phyloP scores from a whole-genome alignment of 2,329 filamentous ascomycete species.

The Magnaporthiopsis poae region DNA sequence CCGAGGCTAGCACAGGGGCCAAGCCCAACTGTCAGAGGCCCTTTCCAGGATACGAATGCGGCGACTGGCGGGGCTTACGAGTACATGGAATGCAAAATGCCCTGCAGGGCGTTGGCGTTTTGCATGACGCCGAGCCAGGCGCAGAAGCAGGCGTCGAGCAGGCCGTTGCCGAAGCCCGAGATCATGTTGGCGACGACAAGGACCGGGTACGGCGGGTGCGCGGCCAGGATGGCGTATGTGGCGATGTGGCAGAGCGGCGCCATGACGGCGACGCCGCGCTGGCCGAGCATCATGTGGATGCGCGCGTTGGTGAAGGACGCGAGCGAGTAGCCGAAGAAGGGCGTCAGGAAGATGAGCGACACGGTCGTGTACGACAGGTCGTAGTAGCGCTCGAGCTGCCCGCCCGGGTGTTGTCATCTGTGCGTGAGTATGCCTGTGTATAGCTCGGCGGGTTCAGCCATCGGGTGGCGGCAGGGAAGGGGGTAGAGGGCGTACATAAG shows the following conservation, averaged over 20 bases:
- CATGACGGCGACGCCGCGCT: constrained; percentile 58
- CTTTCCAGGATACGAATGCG: background rate
- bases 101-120: constrained; percentile 41
- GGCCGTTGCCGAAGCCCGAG: constrained; percentile 61
- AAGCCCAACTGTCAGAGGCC: constrained; percentile 44
- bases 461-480: too few species aligned
- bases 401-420: background rate
- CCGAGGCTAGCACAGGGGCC: constrained; percentile 46
- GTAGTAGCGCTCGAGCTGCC: constrained; percentile 36
- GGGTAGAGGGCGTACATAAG: constrained; percentile 6
- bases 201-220: constrained; percentile 59
- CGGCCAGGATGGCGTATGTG: constrained; percentile 52
- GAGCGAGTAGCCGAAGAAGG: constrained; percentile 34
- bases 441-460: too few species aligned
- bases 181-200: constrained; percentile 56
- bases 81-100: background rate
- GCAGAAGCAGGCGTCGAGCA: constrained; percentile 49
- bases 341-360: constrained; percentile 38
- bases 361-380: constrained; percentile 35
- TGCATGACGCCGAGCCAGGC: constrained; percentile 55
- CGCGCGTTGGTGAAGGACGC: constrained; percentile 34
- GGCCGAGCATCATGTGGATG: constrained; percentile 37
- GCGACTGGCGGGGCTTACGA: constrained; percentile 15
- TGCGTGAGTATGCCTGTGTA: too few species aligned
- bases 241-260: constrained; percentile 50